Evolutionary conservation across 2,329 filamentous ascomycete genomes (phyloP), one percentile per base, ranked within the genome.

Genomic region (Alternaria angustiovoidea): DNA sequence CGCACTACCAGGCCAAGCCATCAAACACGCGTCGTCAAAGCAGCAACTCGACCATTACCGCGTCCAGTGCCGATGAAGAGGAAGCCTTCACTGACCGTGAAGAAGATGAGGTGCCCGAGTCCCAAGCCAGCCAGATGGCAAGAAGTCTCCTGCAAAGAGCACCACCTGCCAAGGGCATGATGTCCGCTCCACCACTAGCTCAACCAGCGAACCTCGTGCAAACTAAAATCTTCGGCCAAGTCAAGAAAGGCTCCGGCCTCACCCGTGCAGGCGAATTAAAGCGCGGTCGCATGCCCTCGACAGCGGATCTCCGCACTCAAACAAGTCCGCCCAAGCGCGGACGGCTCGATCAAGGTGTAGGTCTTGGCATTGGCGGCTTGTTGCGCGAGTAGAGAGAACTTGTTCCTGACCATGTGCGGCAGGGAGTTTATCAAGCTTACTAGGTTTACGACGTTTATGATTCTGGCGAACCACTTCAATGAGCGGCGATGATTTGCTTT

Each of bases 81-180:
- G 67, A 81, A 62, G 81, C 79, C 6, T 80, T 80, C 44, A 89
- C 91, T 38, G 87, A 91, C 65, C 87, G 90, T 38, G 80, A 82
- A 52, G 88, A 91, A 41, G 86, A 91, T 64, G 88, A 90, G 43
- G 79, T 93, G 0, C 86, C 84, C 34, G 90, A 90, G 70, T 93
- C 90, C 58, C 91, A 92, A 71, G 92, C 92, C 8, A 94, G 90
- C 70, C 90, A 91, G 64, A 88, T 88, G 44, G 92, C 93, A 2
- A 89, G 89, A 2, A 89, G 88, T 66, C 88, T 94, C 88, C 84
- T 92, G 63, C 89, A 90, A 16, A 84, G 87, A 38, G 81, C 84
- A 67, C 79, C 84, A 51, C 75, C 81, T 47, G 68, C 79, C n/a
- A 77, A 74, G 58, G 62, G 62, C 20, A 64, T 68, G 14, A 68